Percentiles rank a stretch among this genome's conserved stretches.
These are phyloP conservation scores for Rhizopogon vesiculosus DNA, from an alignment of 768 basidiomycete genomes.

Conservation along the genomic window DNA sequence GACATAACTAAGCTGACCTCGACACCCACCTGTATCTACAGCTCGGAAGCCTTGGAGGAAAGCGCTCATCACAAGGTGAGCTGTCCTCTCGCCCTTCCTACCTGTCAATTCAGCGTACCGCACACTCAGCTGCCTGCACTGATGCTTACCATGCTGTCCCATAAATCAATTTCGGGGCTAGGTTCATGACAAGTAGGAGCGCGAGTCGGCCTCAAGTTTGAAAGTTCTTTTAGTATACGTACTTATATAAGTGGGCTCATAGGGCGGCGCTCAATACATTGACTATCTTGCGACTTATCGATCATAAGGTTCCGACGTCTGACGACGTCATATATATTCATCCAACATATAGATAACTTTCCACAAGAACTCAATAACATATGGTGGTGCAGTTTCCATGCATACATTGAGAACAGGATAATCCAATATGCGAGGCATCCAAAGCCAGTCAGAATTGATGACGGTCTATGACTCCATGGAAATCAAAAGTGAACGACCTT, in stretches of 20 bases:
- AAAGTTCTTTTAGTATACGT: neutral
- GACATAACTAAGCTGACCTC: neutral
- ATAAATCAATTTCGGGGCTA: conserved; percentile 47
- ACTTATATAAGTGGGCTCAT: neutral
- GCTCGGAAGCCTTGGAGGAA: conserved; percentile 75
- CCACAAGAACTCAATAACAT: too few species aligned
- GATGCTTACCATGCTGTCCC: conserved; percentile 54
- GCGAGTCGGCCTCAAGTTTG: too few species aligned
- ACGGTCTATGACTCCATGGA: neutral
- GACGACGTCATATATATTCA: too few species aligned
- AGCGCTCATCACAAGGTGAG: conserved; percentile 63
- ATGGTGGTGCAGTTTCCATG: too few species aligned
- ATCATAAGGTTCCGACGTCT: too few species aligned
- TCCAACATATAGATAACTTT: too few species aligned
- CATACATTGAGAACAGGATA: neutral
- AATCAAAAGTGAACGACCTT: conserved; percentile 47
- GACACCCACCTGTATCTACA: conserved; percentile 69
- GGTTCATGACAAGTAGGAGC: conserved; percentile 18
- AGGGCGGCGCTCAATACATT: neutral
- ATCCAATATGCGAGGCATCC: neutral
- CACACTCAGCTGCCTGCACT: neutral
- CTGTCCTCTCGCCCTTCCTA: conserved; percentile 78
- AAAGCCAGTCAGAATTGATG: neutral
- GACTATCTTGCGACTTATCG: too few species aligned
- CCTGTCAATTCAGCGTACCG: conserved; percentile 1